Evolutionary conservation across 768 basidiomycete species (phyloP).

Genomic region (Suillus discolor): DNA sequence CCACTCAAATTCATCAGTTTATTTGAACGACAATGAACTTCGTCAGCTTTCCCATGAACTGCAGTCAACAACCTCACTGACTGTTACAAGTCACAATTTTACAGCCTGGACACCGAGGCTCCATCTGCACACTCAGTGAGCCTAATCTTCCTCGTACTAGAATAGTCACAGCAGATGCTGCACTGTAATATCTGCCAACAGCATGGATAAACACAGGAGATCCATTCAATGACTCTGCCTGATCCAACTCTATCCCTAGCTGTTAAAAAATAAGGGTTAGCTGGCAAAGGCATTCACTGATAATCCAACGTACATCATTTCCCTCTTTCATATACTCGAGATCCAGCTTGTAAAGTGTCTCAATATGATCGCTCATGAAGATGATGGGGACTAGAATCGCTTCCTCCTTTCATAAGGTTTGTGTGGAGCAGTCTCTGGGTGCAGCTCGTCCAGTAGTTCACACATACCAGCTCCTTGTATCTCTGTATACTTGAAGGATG

Average conservation of each 20-base stretch:
- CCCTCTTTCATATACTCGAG: conserved; percentile 92
- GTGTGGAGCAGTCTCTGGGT: conserved; percentile 91
- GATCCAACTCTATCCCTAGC: conserved; percentile 89
- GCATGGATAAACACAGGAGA: conserved; percentile 96
- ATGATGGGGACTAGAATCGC: conserved; percentile 91
- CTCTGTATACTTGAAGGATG: conserved; percentile 86
- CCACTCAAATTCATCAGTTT: too few species aligned
- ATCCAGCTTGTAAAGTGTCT: conserved; percentile 96
- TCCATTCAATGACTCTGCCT: conserved; percentile 91
- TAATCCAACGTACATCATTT: conserved; percentile 64
- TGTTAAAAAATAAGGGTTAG: conserved; percentile 34
- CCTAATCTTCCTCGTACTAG: conserved; percentile 52
- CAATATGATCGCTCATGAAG: conserved; percentile 99
- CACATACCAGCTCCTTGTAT: conserved; percentile 91
- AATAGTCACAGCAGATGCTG: conserved; percentile 73
- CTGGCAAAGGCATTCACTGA: too few species aligned
- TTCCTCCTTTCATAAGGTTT: conserved; percentile 89
- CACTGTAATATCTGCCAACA: conserved; percentile 86
- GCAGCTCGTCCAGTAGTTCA: conserved; percentile 89
- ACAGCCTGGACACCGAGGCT: conserved; percentile 92
- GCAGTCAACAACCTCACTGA: too few species aligned
- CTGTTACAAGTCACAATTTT: conserved; percentile 87
- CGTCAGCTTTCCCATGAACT: too few species aligned
- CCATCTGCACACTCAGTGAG: conserved; percentile 79
- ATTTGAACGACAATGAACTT: too few species aligned